phyloP scores from a whole-genome alignment of 208 protist species.

The Acanthamoeba castellanii region DNA sequence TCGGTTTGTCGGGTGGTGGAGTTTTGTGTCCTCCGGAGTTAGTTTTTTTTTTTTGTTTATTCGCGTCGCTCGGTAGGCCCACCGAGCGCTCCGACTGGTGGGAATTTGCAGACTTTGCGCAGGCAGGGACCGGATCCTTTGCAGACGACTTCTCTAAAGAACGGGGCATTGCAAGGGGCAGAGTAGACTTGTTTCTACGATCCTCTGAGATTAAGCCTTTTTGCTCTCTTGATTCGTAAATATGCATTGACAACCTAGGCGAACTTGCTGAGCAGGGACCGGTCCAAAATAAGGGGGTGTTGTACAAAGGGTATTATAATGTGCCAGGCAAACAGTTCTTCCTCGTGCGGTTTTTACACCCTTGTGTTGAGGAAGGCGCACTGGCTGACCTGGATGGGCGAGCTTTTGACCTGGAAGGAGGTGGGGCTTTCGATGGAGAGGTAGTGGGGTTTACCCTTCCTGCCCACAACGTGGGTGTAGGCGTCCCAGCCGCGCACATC shows the following conservation, averaged over 20 bases:
- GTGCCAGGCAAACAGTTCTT: too few relatives aligned
- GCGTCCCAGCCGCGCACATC: neutral
- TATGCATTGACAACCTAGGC: too few relatives aligned
- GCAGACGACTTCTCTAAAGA: constrained; percentile 7
- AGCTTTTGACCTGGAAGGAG: neutral
- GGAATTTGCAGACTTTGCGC: neutral
- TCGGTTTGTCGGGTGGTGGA: too few relatives aligned
- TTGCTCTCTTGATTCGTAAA: constrained; percentile 24
- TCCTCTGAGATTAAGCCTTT: constrained; percentile 66
- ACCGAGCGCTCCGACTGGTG: too few relatives aligned
- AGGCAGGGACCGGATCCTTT: constrained; percentile 1
- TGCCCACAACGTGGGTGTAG: neutral
- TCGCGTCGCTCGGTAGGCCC: too few relatives aligned
- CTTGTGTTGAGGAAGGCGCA: constrained; percentile 6
- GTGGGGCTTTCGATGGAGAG: neutral
- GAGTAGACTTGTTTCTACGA: constrained; percentile 63
- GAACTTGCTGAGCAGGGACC: too few relatives aligned
- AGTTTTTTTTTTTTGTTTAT: too few relatives aligned
- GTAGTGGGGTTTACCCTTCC: neutral
- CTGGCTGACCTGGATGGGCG: neutral
- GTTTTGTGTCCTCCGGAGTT: too few relatives aligned
- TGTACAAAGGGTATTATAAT: too few relatives aligned
- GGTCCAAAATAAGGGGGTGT: too few relatives aligned
- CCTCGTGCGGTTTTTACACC: too few relatives aligned
- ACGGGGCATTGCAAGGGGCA: constrained; percentile 50